These are phyloP conservation scores for Pseudogymnoascus sp. DNA, from an alignment of 2,329 filamentous ascomycete species.

Conservation along the genomic window DNA sequence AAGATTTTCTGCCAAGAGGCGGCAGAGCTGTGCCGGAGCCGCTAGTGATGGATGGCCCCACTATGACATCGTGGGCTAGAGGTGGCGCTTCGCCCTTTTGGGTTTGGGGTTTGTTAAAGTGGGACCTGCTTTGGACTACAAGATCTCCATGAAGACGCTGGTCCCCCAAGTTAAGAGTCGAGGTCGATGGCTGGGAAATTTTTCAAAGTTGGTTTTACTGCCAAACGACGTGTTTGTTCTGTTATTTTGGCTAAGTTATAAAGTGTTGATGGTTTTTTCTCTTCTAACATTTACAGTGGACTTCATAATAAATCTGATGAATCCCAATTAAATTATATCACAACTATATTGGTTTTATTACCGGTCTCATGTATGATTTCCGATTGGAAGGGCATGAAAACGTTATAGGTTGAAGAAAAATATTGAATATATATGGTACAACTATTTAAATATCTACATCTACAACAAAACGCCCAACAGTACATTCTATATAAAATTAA, in stretches of 20 bases:
- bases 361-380: not conserved
- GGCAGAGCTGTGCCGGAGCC: not conserved
- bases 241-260: not conserved
- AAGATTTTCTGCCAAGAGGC: constrained; percentile 5
- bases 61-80: not conserved
- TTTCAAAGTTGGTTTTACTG: not conserved
- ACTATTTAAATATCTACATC: not conserved
- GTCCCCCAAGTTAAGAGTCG: not conserved
- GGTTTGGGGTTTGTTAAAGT: not conserved
- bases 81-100: not conserved
- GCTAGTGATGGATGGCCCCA: not conserved
- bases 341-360: not conserved
- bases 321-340: not conserved
- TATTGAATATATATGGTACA: not conserved
- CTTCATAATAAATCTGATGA: not conserved
- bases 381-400: not conserved
- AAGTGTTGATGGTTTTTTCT: not conserved
- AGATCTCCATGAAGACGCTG: constrained; percentile 4
- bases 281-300: not conserved
- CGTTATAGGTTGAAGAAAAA: not conserved
- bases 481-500: constrained; percentile 21
- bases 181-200: not conserved
- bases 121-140: not conserved
- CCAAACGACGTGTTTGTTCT: not conserved
- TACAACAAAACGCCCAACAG: not conserved